phyloP scores from a whole-genome alignment of 1,284 basidiomycete species.

The Coniferiporia sulphurascens region DNA sequence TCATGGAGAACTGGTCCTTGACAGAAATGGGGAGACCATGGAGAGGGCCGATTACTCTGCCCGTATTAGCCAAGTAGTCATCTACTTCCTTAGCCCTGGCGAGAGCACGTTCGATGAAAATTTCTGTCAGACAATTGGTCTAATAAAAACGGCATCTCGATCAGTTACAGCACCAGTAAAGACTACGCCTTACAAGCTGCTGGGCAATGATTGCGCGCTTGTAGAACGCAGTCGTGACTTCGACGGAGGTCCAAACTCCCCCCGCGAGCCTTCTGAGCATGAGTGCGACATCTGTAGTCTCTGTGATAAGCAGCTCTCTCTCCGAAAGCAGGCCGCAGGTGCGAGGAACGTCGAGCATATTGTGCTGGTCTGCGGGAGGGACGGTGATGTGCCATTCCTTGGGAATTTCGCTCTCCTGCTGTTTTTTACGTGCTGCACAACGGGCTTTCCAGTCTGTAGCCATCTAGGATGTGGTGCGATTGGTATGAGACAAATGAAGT shows the following conservation, averaged over 20 bases:
- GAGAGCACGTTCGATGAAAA: slow-evolving; percentile 44
- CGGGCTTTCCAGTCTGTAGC: slow-evolving; percentile 36
- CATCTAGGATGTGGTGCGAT: background rate
- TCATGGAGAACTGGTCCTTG: slow-evolving; percentile 57
- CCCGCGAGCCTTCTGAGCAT: slow-evolving; percentile 38
- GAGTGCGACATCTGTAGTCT: slow-evolving; percentile 34
- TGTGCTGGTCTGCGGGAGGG: slow-evolving; percentile 30
- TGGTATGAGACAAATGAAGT: background rate
- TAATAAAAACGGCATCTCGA: slow-evolving; percentile 20
- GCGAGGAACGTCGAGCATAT: slow-evolving; percentile 40
- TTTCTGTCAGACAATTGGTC: slow-evolving; percentile 49
- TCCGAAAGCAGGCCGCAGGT: slow-evolving; percentile 41
- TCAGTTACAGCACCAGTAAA: slow-evolving; percentile 14
- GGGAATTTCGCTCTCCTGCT: slow-evolving; percentile 45
- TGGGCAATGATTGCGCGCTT: slow-evolving; percentile 58
- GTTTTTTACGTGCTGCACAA: slow-evolving; percentile 36
- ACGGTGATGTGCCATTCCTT: slow-evolving; percentile 39
- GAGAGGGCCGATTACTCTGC: slow-evolving; percentile 41
- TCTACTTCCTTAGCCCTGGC: slow-evolving; percentile 42
- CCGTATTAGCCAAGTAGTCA: slow-evolving; percentile 35
- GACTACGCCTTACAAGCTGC: slow-evolving; percentile 39
- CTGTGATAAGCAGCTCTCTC: slow-evolving; percentile 48
- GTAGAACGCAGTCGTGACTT: slow-evolving; percentile 52
- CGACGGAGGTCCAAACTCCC: slow-evolving; percentile 38
- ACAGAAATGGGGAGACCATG: slow-evolving; percentile 51